Evolutionary conservation across 176 grass and related monocot species (phyloP).

Genomic region (Otatea glauca): DNA sequence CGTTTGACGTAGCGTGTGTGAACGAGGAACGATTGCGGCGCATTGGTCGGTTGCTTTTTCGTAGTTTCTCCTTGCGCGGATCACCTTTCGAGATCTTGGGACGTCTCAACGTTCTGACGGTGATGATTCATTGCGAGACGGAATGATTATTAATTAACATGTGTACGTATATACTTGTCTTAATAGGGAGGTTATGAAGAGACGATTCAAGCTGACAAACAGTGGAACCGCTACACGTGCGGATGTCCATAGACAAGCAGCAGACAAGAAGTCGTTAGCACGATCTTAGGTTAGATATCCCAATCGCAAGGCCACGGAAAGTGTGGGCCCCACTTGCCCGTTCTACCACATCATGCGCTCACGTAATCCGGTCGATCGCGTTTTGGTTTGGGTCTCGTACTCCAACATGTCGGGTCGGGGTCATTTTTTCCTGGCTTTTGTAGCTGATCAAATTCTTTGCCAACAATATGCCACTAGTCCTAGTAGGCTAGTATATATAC

Average conservation of each 20-base stretch:
- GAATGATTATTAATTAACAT: not conserved
- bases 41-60: constrained; percentile 6
- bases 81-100: not conserved
- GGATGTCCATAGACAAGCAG: constrained; percentile 34
- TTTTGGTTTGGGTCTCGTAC: not conserved
- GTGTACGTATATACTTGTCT: not conserved
- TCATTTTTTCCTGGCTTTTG: not conserved
- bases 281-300: constrained; percentile 45
- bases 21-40: not conserved
- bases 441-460: not conserved
- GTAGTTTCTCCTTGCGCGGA: not conserved
- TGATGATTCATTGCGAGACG: not conserved
- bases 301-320: constrained; percentile 9
- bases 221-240: constrained; percentile 28
- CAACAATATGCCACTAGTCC: not conserved
- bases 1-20: not conserved
- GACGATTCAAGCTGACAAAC: not conserved
- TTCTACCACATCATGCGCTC: not conserved
- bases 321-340: not conserved
- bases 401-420: constrained; percentile 32
- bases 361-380: not conserved
- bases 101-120: constrained; percentile 2
- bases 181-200: not conserved
- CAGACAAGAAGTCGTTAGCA: constrained; percentile 59
- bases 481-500: not conserved